phyloP scores from a whole-genome alignment of 176 grass and related monocot species.

The Hsuehochloa calcarea region DNA sequence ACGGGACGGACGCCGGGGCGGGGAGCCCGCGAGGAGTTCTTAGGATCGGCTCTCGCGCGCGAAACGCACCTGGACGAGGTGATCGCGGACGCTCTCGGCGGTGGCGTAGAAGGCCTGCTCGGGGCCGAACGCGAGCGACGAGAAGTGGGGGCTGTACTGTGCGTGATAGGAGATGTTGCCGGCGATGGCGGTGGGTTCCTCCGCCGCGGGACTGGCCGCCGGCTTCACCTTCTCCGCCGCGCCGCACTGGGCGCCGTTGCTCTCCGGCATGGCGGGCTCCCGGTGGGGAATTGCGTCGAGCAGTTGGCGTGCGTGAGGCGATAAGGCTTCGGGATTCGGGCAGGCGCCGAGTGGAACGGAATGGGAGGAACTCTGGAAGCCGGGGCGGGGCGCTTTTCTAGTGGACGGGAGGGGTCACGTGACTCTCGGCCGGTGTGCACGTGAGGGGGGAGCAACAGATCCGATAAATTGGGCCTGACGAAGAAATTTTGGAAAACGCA shows the following conservation, averaged over 20 bases:
- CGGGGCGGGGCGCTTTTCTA: conserved; percentile 31
- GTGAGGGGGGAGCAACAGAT: conserved; percentile 22
- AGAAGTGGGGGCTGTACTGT: conserved; percentile 78
- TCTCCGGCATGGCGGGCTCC: conserved; percentile 39
- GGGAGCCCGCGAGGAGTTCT: background rate
- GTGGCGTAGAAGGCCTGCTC: conserved; percentile 93
- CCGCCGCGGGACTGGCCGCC: conserved; percentile 58
- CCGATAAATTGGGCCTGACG: conserved; percentile 39
- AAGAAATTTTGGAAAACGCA: conserved; percentile 33
- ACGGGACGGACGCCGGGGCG: background rate
- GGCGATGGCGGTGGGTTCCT: conserved; percentile 64
- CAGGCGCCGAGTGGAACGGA: conserved; percentile 27
- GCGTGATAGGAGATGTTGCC: conserved; percentile 83
- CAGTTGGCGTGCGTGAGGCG: background rate
- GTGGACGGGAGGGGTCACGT: background rate
- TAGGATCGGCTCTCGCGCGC: background rate
- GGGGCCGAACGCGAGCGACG: conserved; percentile 69
- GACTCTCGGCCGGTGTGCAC: background rate
- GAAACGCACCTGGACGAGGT: conserved; percentile 65
- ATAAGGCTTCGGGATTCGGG: conserved; percentile 28
- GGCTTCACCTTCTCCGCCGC: conserved; percentile 55
- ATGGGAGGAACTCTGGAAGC: background rate
- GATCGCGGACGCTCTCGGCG: conserved; percentile 82
- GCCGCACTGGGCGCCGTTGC: conserved; percentile 21
- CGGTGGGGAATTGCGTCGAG: conserved; percentile 30